Conservation (phyloP, 164 flowering plant genomes). For the Annona squamosa region DNA sequence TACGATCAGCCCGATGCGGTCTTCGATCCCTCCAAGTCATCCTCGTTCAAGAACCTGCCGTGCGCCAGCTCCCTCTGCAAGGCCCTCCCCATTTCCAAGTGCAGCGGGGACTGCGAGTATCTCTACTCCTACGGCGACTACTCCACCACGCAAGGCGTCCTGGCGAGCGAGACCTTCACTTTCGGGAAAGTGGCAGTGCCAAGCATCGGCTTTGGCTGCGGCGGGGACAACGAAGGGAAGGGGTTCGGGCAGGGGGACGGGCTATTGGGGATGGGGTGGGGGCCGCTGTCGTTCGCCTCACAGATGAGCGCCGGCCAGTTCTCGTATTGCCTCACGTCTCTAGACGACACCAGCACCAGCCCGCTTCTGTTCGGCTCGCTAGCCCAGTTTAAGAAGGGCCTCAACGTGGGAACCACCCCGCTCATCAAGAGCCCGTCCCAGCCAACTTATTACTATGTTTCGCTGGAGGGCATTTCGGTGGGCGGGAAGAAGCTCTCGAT, state of each 20-base stretch:
- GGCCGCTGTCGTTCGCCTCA: slow-evolving; percentile 72
- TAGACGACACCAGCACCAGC: slow-evolving; percentile 45
- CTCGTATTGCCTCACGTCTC: slow-evolving; percentile 72
- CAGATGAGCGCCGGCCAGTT: slow-evolving; percentile 62
- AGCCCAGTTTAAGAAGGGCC: slow-evolving; percentile 7
- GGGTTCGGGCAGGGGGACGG: slow-evolving; percentile 71
- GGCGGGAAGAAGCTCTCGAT: slow-evolving; percentile 47
- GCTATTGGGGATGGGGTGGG: slow-evolving; percentile 84
- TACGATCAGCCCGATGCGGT: slow-evolving; percentile 52
- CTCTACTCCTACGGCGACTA: slow-evolving; percentile 68
- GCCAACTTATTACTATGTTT: slow-evolving; percentile 66
- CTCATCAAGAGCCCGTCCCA: slow-evolving; percentile 47
- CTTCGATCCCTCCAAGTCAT: slow-evolving; percentile 62
- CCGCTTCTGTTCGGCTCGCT: slow-evolving; percentile 59
- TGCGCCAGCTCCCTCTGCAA: slow-evolving; percentile 49
- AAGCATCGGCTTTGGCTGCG: slow-evolving; percentile 72
- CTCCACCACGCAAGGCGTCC: slow-evolving; percentile 56
- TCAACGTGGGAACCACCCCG: slow-evolving; percentile 34
- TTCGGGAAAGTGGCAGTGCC: slow-evolving; percentile 40
- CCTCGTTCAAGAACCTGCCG: slow-evolving; percentile 45
- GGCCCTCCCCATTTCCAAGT: slow-evolving; percentile 41
- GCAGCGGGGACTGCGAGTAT: slow-evolving; percentile 54
- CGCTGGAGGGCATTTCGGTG: slow-evolving; percentile 66
- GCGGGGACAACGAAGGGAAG: slow-evolving; percentile 56
- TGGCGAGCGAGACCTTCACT: slow-evolving; percentile 68